These are phyloP conservation scores for Tagetes erecta DNA, from an alignment of 129 eudicot species.

Conservation along the genomic window DNA sequence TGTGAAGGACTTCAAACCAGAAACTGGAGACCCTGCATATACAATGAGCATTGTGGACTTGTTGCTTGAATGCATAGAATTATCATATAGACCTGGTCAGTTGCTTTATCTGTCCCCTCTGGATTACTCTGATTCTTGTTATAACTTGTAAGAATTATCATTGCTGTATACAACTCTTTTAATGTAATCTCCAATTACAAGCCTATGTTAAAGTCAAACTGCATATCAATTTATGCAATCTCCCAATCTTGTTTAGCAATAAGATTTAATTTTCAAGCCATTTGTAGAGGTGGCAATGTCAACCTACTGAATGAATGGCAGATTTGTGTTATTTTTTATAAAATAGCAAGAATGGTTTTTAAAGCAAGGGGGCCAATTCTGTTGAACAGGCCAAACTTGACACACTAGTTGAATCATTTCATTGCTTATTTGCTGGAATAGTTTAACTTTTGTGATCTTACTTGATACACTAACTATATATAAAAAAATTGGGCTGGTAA, in stretches of 20 bases:
- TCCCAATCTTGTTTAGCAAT: neutral
- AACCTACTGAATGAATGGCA: neutral
- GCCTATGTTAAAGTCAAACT: neutral
- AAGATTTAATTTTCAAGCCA: neutral
- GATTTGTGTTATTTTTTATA: neutral
- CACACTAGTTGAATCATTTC: neutral
- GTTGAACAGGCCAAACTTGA: neutral
- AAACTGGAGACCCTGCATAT: constrained; percentile 85
- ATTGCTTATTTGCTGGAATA: neutral
- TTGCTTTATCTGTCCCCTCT: constrained; percentile 6
- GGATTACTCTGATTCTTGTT: neutral
- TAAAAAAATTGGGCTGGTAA: neutral
- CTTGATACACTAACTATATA: neutral
- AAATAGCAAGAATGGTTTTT: neutral
- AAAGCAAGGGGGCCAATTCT: neutral
- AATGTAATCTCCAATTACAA: neutral
- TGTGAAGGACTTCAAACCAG: constrained; percentile 80
- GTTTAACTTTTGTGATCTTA: neutral
- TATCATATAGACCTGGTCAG: constrained; percentile 91
- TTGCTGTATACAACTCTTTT: neutral
- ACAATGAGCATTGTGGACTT: constrained; percentile 96
- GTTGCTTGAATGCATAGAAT: constrained; percentile 86
- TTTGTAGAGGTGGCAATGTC: neutral
- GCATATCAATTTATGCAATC: constrained; percentile 1
- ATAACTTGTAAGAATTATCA: neutral